A percentile compares a stretch with the other conserved stretches of the same genome.
phyloP scores from a whole-genome alignment of 495 filamentous ascomycete species.

The Aspergillus steynii region DNA sequence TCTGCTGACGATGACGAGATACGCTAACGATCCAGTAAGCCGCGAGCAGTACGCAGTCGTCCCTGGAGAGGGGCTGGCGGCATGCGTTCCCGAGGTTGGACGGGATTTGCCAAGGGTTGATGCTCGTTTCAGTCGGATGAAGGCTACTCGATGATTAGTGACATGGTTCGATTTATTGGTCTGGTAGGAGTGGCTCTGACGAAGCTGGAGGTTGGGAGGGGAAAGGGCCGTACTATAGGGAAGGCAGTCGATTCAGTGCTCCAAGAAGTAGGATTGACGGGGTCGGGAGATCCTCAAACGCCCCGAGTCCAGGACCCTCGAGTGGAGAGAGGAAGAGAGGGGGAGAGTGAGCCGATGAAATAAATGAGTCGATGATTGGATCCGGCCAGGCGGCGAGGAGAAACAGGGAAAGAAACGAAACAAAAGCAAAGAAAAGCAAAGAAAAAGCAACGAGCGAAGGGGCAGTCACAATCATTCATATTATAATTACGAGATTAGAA shows the following conservation, averaged over 20 bases:
- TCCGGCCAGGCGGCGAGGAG: neutral
- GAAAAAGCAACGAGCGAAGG: neutral
- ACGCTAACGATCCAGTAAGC: neutral
- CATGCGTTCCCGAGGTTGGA: constrained; percentile 5
- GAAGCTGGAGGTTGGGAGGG: neutral
- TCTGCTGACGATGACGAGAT: constrained; percentile 8
- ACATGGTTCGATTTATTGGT: no score
- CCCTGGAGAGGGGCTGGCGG: constrained; percentile 8
- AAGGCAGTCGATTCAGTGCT: neutral
- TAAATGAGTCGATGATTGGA: neutral
- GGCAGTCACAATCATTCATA: neutral
- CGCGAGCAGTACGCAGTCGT: neutral
- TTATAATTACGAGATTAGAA: neutral
- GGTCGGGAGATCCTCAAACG: constrained; percentile 6
- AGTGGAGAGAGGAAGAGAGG: neutral
- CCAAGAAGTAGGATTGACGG: neutral
- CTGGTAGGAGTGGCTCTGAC: no score
- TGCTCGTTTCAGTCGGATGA: neutral
- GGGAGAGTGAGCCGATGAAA: no score
- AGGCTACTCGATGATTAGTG: constrained; percentile 4
- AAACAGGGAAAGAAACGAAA: neutral
- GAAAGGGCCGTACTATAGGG: neutral
- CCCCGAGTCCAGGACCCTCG: neutral
- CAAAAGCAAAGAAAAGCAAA: neutral
- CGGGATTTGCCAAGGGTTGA: constrained; percentile 1